Base-by-base conservation (phyloP, 2,329 filamentous ascomycete genomes). In the Didymosphaeria variabile region DNA sequence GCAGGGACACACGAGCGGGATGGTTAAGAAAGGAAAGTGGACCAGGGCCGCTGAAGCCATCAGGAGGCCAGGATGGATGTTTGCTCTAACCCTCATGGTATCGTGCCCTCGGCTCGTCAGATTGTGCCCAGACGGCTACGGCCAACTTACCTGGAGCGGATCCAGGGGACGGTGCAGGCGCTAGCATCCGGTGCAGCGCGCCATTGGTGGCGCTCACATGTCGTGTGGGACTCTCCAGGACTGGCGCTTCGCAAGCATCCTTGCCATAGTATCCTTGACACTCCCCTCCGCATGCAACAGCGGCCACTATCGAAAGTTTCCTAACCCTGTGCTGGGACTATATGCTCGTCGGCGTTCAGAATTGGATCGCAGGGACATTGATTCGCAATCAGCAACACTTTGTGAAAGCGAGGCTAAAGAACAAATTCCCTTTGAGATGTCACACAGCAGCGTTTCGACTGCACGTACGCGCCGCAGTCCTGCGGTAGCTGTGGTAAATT, bases 121-220 rank as follows among this genome's bases (percentile, higher is more conserved):
- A n/a, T 29, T 29, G 26, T n/a, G 56, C 56, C 36, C 34, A 34
- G 17, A 52, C 10, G 29, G 10, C 44, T 8, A 44, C 55, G 32
- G 29, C 55, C 36, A 34, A 38, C 17, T n/a, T 42, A 38, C 52
- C 52, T 60, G 44, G 52, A 51, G 52, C 29, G 45, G 46, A 55
- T 55, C 52, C 52, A 60, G 58, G 52, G 52, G 58, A 57, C 53
- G 36, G 9, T 42, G 52, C 44, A 56, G 31, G 52, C 52, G 51
- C 53, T 23, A 52, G 10, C 23, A 42, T 19, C n/a, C 15, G 26
- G 32, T 17, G 44, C 55, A 31, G 32, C 45, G 45, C 21, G 38
- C 58, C 34, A 60, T 52, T 60, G 58, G 47, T 31, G 50, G 40
- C 38, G 31, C 42, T 21, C 38, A 21, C 17, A 32, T n/a, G 44